A percentile compares a stretch with the other conserved stretches of the same genome.
These are phyloP conservation scores for Ceratocystis smalleyi DNA, from an alignment of 2,329 filamentous ascomycete genomes.

Conservation along the genomic window DNA sequence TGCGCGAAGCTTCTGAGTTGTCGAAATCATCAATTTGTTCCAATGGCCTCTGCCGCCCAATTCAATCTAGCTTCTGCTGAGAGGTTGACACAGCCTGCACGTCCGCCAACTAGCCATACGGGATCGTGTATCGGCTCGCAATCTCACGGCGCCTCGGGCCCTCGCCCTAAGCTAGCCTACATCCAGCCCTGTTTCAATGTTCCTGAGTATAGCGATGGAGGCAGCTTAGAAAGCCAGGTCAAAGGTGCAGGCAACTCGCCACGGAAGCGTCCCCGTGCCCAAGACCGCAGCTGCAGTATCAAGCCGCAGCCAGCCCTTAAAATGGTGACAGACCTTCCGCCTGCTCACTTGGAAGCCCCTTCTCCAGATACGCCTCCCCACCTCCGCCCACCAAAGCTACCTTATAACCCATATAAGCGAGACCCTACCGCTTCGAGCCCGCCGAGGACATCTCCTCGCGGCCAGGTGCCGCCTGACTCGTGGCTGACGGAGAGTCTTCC, in stretches of 20 bases:
- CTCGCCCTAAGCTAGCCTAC: not conserved
- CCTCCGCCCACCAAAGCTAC: not conserved
- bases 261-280: not conserved
- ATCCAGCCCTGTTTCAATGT: not conserved
- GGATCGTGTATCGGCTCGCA: not conserved
- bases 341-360: not conserved
- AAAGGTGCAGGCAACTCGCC: not conserved
- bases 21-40: not conserved
- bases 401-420: constrained; percentile 7
- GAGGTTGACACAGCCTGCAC: not conserved
- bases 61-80: not conserved
- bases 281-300: not conserved
- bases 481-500: constrained; percentile 22
- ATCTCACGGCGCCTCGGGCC: not conserved
- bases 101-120: not conserved
- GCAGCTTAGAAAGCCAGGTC: not conserved
- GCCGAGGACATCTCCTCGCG: not conserved
- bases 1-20: not conserved
- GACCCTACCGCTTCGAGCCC: not conserved
- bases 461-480: constrained; percentile 19
- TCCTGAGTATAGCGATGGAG: not conserved
- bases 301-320: not conserved
- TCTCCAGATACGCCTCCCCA: not conserved
- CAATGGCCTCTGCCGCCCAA: not conserved
- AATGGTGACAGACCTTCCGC: not conserved